Percentiles rank a stretch among this genome's conserved stretches.
phyloP scores from a whole-genome alignment of 2,329 filamentous ascomycete genomes.

The Cordyceps cicadae region DNA sequence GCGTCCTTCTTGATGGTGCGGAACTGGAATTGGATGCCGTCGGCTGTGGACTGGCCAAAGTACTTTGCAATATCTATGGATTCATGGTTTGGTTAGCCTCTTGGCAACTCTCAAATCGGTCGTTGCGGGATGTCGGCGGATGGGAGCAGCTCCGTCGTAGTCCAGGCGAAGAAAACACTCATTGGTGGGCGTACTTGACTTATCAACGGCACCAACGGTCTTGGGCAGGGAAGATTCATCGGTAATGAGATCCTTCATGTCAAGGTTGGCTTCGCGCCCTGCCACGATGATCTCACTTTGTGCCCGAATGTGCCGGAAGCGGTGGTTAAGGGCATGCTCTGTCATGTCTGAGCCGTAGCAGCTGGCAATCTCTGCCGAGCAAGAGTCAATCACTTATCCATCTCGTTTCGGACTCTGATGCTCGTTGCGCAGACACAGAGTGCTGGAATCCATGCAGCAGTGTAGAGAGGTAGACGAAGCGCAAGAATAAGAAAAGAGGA shows the following conservation, averaged over 20 bases:
- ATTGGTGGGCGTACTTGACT: constrained; percentile 29
- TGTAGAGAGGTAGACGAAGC: constrained; percentile 5
- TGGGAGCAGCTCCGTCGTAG: not conserved
- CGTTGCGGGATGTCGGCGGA: not conserved
- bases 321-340: constrained; percentile 40
- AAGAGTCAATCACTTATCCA: constrained; percentile 5
- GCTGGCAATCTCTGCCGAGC: constrained; percentile 34
- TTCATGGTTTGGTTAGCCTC: not conserved
- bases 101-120: not conserved
- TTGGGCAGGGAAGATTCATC: constrained; percentile 28
- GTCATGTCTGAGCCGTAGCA: constrained; percentile 44
- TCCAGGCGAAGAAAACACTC: not conserved
- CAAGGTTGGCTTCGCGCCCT: constrained; percentile 27
- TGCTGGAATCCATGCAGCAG: not conserved
- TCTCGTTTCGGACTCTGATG: not conserved
- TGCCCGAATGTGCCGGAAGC: constrained; percentile 39
- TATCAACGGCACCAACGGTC: constrained; percentile 30
- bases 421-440: not conserved
- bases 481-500: not conserved
- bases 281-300: constrained; percentile 31
- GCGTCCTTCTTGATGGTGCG: constrained; percentile 46
- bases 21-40: constrained; percentile 55
- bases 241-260: constrained; percentile 35
- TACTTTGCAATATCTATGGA: constrained; percentile 47
- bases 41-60: constrained; percentile 50